Base-by-base conservation (phyloP, 78 protist genomes). In the Monocercomonoides exilis region DNA sequence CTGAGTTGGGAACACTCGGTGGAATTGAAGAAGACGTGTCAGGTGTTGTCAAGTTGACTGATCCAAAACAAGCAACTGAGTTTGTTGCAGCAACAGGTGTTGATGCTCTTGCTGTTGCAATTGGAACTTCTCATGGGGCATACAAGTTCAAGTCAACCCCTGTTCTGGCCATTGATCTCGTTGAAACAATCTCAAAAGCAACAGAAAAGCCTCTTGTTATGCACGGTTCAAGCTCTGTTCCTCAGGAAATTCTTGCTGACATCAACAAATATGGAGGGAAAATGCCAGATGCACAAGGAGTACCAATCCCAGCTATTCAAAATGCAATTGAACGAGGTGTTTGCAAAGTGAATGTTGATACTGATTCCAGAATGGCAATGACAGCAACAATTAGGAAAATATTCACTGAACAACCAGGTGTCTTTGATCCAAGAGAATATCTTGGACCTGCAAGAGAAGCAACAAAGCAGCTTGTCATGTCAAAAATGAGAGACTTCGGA, bases 151-250 rank as follows among this genome's bases (percentile, higher is more conserved):
- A 1, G 54, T 3, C 38, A 42, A 84, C 1, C 32, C 81, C 87
- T 38, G 44, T 34, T 2, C 87, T 89, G 43, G 81, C 45, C 45
- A 84, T 41, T 42, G 91, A 89, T 77, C 80, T 84, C 11, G 21
- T 89, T 46, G 6, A 45, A 5, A 43, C 43, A 33, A 89, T 89
- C 42, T 38, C 3, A 36, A 63, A 81, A 3, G 1, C 1, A 6
- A 36, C 41, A 80, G 45, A 34, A 1, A 84, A 44, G 11, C 87
- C 91, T 41, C 82, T 84, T 3, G 91, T 89, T 38, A 84, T 89
- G 91, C 91, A 89, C 87, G 91, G 91, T 41, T 79, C 91, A 38
- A 70, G 85, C 84, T 84, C 87, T 34, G 91, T 89, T 64, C 91
- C 91, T 11, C 77, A 1, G 6, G 88, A 89, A 33, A 11, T 89